Conservation (phyloP, 2,329 filamentous ascomycete species). For the Tolypocladium pustulatum region DNA sequence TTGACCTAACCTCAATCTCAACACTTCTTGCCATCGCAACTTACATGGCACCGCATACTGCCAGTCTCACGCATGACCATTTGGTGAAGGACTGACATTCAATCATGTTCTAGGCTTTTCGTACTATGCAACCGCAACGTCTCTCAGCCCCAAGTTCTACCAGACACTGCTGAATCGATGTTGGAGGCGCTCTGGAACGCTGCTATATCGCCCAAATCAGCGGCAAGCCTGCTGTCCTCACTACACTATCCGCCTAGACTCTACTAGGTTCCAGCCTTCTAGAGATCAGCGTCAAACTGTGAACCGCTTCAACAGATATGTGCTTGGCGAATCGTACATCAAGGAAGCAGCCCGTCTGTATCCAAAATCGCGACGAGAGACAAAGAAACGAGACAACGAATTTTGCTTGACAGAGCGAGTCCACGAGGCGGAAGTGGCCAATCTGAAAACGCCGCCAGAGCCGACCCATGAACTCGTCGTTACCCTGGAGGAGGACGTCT, state of each 20-base stretch:
- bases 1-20: not conserved
- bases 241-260: conserved; percentile 70
- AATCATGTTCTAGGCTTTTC: conserved; percentile 47
- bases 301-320: conserved; percentile 64
- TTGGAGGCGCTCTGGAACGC: conserved; percentile 63
- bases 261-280: conserved; percentile 50
- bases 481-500: conserved; percentile 58
- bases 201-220: conserved; percentile 72
- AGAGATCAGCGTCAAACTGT: conserved; percentile 65
- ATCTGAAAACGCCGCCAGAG: conserved; percentile 45
- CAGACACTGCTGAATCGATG: conserved; percentile 62
- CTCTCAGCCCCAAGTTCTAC: conserved; percentile 56
- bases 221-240: conserved; percentile 81
- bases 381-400: conserved; percentile 50
- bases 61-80: not conserved
- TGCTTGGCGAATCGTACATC: conserved; percentile 58
- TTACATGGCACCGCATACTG: not conserved
- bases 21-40: not conserved
- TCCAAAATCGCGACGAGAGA: conserved; percentile 57
- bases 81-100: conserved; percentile 15
- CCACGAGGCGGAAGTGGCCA: conserved; percentile 54
- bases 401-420: conserved; percentile 59
- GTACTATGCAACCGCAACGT: conserved; percentile 57
- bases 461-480: conserved; percentile 60
- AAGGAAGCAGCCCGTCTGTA: conserved; percentile 53